Base-by-base conservation (phyloP, 73 alveolate genomes). In the Paramecium bursaria region DNA sequence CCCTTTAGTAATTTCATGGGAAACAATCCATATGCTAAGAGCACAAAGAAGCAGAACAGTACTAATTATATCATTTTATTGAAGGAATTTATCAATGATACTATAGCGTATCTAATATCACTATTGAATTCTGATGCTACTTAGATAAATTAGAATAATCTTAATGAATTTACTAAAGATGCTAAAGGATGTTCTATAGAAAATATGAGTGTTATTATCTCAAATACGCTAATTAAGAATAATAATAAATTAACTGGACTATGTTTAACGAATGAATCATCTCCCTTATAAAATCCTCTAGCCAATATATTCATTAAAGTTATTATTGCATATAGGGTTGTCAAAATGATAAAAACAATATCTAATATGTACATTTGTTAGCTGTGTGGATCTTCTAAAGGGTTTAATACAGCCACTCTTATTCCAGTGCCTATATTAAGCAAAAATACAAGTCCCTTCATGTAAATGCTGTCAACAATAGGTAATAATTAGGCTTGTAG, bases 1-100 rank as follows among this genome's bases (percentile, higher is more conserved):
- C 82, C 82, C 0, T 67, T 67, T n/a, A 67, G 17, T 39, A 67
- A 5, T 14, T 67, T 67, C 19, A 26, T 67, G 3, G 60, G 44
- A 67, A 67, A 67, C 7, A 39, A 39, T 39, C 82, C 82, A 67
- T 67, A 67, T 5, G 44, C 21, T 3, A 67, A 14, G 1, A 67
- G 23, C 2, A 67, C 19, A 3, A 67, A n/a, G 44, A 67, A 67
- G 44, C 53, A 67, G 21, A 67, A 67, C 4, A 67, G 19, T 10
- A 53, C 44, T n/a, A 67, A 35, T 19, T 67, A 11, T 21, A 67
- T 39, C 82, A 67, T 67, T n/a, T 17, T 67, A 1, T 3, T 4
- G 21, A 67, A 67, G 1, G 82, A 53, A 1, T 67, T 67, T 13
- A 67, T 13, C 35, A 67, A 15, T 1, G 82, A 53, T 7, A 7